Conservation (phyloP, 805 yeast species). For the Cyberlindnera amylophila region DNA sequence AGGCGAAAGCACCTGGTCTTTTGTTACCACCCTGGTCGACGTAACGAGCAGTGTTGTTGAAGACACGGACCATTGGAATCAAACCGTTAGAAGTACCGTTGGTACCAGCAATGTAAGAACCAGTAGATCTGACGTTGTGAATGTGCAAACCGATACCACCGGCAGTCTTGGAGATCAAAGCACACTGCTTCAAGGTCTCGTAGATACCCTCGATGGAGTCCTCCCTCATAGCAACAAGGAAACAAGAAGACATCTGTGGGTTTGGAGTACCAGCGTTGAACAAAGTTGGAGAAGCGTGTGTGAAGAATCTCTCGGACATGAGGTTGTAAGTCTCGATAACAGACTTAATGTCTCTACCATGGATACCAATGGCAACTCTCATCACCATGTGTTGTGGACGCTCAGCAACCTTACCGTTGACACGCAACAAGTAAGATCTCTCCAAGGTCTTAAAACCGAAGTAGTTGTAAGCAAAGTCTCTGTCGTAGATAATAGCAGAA, state of each 20-base stretch:
- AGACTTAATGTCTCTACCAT: conserved; percentile 58
- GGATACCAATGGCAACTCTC: conserved; percentile 93
- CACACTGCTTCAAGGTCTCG: conserved; percentile 82
- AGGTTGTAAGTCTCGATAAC: conserved; percentile 81
- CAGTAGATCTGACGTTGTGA: conserved; percentile 84
- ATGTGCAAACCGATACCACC: conserved; percentile 95
- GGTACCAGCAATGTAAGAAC: conserved; percentile 87
- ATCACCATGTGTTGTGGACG: conserved; percentile 88
- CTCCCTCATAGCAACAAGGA: conserved; percentile 83
- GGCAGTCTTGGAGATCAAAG: conserved; percentile 88
- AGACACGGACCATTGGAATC: conserved; percentile 93
- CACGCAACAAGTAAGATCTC: conserved; percentile 74
- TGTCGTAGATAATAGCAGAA: conserved; percentile 65
- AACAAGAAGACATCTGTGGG: conserved; percentile 88
- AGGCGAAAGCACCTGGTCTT: conserved; percentile 96
- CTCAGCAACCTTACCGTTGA: conserved; percentile 66
- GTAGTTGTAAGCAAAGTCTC: conserved; percentile 76
- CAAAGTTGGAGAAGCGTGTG: conserved; percentile 95
- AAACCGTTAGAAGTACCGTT: conserved; percentile 91
- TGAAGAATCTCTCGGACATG: conserved; percentile 84
- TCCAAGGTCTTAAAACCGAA: conserved; percentile 90
- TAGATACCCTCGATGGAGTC: conserved; percentile 96
- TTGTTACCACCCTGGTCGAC: conserved; percentile 99
- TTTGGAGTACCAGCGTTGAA: conserved; percentile 90
- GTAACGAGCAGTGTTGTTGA: conserved; percentile 92